A percentile compares a stretch with the other conserved stretches of the same genome.
These are phyloP conservation scores for Boechera stricta DNA, from an alignment of 345 rosid species.

Conservation along the genomic window DNA sequence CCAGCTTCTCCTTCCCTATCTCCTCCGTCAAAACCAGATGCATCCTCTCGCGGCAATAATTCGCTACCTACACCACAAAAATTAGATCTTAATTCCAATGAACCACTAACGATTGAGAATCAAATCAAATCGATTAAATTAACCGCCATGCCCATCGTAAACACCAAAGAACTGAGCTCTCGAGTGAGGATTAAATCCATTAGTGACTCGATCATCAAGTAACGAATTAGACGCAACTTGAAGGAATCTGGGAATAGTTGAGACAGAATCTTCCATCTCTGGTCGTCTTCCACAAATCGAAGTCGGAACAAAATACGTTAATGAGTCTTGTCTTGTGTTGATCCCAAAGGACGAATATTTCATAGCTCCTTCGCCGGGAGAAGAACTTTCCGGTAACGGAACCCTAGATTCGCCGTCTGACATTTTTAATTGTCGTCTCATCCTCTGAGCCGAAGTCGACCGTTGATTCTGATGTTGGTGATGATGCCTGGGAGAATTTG, in stretches of 20 bases:
- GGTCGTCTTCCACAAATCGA: slow-evolving; percentile 73
- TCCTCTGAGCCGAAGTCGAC: slow-evolving; percentile 56
- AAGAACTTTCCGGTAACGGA: slow-evolving; percentile 30
- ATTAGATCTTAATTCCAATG: not conserved
- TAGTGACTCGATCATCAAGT: slow-evolving; percentile 31
- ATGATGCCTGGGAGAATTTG: slow-evolving; percentile 54
- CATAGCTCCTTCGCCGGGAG: slow-evolving; percentile 31
- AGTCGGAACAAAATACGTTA: slow-evolving; percentile 40
- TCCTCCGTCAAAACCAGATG: slow-evolving; percentile 75
- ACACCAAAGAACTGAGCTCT: slow-evolving; percentile 72
- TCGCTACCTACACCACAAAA: slow-evolving; percentile 56
- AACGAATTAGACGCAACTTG: slow-evolving; percentile 49
- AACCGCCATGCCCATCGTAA: slow-evolving; percentile 87
- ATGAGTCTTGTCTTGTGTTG: slow-evolving; percentile 21
- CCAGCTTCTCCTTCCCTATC: slow-evolving; percentile 51
- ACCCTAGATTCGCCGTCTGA: slow-evolving; percentile 33
- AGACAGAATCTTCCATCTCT: slow-evolving; percentile 83
- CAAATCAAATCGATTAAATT: not conserved
- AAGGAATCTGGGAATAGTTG: slow-evolving; percentile 59
- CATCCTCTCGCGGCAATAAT: slow-evolving; percentile 66
- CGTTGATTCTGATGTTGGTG: slow-evolving; percentile 42
- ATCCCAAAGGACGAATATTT: slow-evolving; percentile 31
- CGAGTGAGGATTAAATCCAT: slow-evolving; percentile 42
- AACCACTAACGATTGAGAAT: not conserved
- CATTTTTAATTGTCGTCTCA: slow-evolving; percentile 49